Evolutionary conservation across 2,329 filamentous ascomycete genomes (phyloP).

Genomic region (Cordyceps sp.): DNA sequence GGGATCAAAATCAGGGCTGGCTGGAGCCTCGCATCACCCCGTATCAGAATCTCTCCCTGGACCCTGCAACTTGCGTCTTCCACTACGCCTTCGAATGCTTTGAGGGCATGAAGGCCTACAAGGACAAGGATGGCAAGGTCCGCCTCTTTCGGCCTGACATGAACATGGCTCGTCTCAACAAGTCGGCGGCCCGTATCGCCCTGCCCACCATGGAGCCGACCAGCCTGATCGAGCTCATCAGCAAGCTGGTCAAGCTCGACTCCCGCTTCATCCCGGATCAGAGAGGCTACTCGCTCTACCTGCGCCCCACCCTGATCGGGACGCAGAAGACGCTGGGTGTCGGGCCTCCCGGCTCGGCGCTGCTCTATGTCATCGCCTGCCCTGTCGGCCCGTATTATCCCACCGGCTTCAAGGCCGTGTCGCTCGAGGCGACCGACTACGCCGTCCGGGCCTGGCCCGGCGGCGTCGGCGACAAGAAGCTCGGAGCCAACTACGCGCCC

Average conservation of each 20-base stretch:
- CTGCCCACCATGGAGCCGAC: constrained; percentile 69
- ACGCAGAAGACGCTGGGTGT: constrained; percentile 91
- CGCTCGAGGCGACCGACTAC: constrained; percentile 89
- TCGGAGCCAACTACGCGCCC: constrained; percentile 97
- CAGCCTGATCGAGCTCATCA: constrained; percentile 65
- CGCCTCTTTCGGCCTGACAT: constrained; percentile 85
- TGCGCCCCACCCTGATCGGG: constrained; percentile 92
- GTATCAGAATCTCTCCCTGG: constrained; percentile 93
- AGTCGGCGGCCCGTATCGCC: constrained; percentile 78
- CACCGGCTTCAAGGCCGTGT: constrained; percentile 94
- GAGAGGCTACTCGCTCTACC: constrained; percentile 85
- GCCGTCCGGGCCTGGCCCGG: constrained; percentile 96
- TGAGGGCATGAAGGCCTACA: constrained; percentile 99
- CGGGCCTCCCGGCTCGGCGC: constrained; percentile 74
- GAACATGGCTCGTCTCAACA: constrained; percentile 94
- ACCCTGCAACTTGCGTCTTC: constrained; percentile 91
- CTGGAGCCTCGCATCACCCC: constrained; percentile 66
- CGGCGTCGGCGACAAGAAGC: constrained; percentile 94
- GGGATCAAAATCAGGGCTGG: constrained; percentile 79
- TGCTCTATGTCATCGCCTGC: constrained; percentile 89
- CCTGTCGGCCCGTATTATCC: constrained; percentile 97
- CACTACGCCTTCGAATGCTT: constrained; percentile 98
- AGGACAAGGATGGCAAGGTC: constrained; percentile 61
- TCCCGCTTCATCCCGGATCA: constrained; percentile 75
- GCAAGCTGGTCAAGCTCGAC: constrained; percentile 64